Conservation (phyloP, 2,329 filamentous ascomycete species). For the Fragosphaeria purpurea region DNA sequence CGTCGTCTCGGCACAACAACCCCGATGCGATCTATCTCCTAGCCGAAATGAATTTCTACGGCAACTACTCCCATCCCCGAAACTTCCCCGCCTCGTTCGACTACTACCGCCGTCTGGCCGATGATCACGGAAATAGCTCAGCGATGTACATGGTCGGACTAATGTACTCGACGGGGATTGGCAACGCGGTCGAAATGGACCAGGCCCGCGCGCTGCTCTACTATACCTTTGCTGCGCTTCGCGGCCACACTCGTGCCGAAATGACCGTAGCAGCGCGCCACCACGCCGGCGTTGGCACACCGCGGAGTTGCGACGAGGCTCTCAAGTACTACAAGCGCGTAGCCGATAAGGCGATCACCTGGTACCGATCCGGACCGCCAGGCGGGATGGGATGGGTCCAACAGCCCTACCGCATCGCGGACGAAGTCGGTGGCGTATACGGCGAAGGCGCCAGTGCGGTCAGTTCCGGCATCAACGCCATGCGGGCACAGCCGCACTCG, state of each 20-base stretch:
- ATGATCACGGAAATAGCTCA: constrained; percentile 72
- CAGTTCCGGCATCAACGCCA: constrained; percentile 75
- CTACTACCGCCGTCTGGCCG: constrained; percentile 70
- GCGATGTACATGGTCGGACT: constrained; percentile 94
- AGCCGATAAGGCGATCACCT: constrained; percentile 83
- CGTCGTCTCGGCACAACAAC: constrained; percentile 47
- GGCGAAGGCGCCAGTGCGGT: constrained; percentile 88
- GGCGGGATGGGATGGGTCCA: constrained; percentile 70
- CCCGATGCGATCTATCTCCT: constrained; percentile 82
- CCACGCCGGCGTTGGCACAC: constrained; percentile 73
- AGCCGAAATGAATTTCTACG: constrained; percentile 93
- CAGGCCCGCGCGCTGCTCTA: constrained; percentile 89
- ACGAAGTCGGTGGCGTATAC: constrained; percentile 86
- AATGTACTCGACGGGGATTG: constrained; percentile 90
- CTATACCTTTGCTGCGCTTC: constrained; percentile 84
- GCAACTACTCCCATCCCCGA: constrained; percentile 80
- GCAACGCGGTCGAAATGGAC: constrained; percentile 67
- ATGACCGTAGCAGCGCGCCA: constrained; percentile 90
- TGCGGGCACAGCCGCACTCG: constrained; percentile 61
- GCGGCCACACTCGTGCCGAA: constrained; percentile 73
- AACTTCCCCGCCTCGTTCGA: constrained; percentile 72
- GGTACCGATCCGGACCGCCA: constrained; percentile 81
- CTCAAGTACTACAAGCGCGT: constrained; percentile 85
- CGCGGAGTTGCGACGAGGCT: constrained; percentile 76
- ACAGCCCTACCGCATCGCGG: constrained; percentile 77